Evolutionary conservation across 176 grass and related monocot species (phyloP).

Genomic region (Carex kokanica): DNA sequence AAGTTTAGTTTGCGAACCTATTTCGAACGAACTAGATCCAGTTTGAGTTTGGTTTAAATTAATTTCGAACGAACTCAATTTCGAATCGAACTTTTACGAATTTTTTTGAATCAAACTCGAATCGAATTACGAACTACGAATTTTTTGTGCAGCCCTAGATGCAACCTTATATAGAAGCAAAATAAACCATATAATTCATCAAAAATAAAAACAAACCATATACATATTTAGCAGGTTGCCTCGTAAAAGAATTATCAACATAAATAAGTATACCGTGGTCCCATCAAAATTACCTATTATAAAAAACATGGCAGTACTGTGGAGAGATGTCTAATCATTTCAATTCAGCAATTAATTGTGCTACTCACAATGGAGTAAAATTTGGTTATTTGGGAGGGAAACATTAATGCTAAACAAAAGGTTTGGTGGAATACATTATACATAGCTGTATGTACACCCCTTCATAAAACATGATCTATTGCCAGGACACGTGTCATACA

Average conservation of each 20-base stretch:
- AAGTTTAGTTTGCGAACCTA: no score
- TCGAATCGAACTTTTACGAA: no score
- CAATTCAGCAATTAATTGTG: not conserved
- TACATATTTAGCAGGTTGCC: not conserved
- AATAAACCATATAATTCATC: not conserved
- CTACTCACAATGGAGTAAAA: not conserved
- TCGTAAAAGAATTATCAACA: not conserved
- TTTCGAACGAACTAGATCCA: no score
- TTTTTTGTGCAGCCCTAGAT: no score
- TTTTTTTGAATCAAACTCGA: no score
- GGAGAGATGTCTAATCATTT: not conserved
- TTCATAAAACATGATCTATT: not conserved
- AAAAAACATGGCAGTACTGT: not conserved
- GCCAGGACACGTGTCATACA: not conserved
- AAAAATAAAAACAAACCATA: not conserved
- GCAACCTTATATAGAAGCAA: not conserved
- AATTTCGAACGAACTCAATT: no score
- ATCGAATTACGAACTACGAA: no score
- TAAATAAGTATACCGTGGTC: not conserved
- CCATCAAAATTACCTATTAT: not conserved
- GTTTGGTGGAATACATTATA: not conserved
- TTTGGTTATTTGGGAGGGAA: not conserved
- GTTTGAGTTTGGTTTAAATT: no score
- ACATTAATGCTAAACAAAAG: not conserved
- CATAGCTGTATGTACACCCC: not conserved